Percentiles rank a stretch among this genome's conserved stretches.
phyloP scores from a whole-genome alignment of 1,284 basidiomycete species.

The Phlebopus sp. region DNA sequence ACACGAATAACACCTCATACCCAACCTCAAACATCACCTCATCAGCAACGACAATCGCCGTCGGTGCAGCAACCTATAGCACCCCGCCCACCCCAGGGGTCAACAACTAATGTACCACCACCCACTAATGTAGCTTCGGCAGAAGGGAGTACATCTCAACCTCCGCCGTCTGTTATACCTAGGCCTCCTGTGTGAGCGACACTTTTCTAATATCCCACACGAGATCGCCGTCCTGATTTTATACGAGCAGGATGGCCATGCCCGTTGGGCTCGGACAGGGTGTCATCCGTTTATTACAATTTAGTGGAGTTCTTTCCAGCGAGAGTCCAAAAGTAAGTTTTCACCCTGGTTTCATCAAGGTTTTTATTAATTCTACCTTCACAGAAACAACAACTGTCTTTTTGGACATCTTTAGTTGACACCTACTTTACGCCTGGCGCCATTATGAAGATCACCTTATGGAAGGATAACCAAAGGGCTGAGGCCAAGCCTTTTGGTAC shows the following conservation, averaged over 20 bases:
- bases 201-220: background rate
- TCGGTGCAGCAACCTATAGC: slow-evolving; percentile 37
- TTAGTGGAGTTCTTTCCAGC: slow-evolving; percentile 57
- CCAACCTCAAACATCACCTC: slow-evolving; percentile 33
- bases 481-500: slow-evolving; percentile 79
- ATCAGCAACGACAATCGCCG: slow-evolving; percentile 33
- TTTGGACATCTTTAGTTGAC: slow-evolving; percentile 60
- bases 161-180: slow-evolving; percentile 22
- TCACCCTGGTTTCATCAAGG: background rate
- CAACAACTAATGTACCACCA: slow-evolving; percentile 15
- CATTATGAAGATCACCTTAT: slow-evolving; percentile 70
- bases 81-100: slow-evolving; percentile 35
- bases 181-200: slow-evolving; percentile 31
- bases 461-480: slow-evolving; percentile 72
- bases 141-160: slow-evolving; percentile 26
- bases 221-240: slow-evolving; percentile 14
- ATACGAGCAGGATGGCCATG: slow-evolving; percentile 22
- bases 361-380: slow-evolving; percentile 9
- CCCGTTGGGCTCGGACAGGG: slow-evolving; percentile 57
- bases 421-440: slow-evolving; percentile 67
- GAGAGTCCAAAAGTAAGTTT: slow-evolving; percentile 49
- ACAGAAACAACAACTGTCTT: slow-evolving; percentile 58
- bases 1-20: slow-evolving; percentile 32
- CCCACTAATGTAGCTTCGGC: slow-evolving; percentile 22
- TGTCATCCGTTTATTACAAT: slow-evolving; percentile 56